Evolutionary conservation across 176 grass and related monocot genomes (phyloP).

Genomic region (barley (Hordeum vulgare)): DNA sequence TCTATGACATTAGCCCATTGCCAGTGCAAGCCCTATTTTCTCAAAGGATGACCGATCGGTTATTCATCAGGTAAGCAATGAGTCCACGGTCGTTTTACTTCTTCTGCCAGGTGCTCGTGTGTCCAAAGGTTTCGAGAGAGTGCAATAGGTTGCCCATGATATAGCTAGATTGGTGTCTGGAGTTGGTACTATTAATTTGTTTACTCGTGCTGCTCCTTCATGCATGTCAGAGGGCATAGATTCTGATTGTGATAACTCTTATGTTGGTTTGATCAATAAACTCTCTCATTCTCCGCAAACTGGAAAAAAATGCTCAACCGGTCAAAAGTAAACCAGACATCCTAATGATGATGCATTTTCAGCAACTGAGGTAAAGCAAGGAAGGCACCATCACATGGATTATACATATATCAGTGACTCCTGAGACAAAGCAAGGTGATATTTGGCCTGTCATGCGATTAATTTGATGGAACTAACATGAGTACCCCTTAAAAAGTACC

Average conservation of each 20-base stretch:
- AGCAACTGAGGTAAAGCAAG: neutral
- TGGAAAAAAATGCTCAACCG: neutral
- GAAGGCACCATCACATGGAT: slow-evolving; percentile 9
- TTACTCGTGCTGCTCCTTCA: neutral
- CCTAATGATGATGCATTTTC: neutral
- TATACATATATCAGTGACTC: neutral
- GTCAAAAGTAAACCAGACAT: neutral
- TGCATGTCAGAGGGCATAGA: neutral
- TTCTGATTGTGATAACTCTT: neutral
- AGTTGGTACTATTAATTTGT: neutral
- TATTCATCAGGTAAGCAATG: neutral
- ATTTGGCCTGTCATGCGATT: neutral
- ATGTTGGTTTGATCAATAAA: neutral
- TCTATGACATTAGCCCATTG: neutral
- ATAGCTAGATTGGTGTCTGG: neutral
- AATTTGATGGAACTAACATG: neutral
- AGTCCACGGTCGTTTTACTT: neutral
- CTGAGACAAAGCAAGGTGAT: neutral
- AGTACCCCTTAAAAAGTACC: neutral
- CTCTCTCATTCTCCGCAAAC: neutral
- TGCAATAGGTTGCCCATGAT: neutral
- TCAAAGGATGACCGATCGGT: neutral
- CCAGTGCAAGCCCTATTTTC: neutral
- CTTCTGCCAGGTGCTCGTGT: neutral
- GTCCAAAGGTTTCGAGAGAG: neutral